phyloP scores from a whole-genome alignment of 2,329 filamentous ascomycete genomes.

The Monosporascus ibericus region DNA sequence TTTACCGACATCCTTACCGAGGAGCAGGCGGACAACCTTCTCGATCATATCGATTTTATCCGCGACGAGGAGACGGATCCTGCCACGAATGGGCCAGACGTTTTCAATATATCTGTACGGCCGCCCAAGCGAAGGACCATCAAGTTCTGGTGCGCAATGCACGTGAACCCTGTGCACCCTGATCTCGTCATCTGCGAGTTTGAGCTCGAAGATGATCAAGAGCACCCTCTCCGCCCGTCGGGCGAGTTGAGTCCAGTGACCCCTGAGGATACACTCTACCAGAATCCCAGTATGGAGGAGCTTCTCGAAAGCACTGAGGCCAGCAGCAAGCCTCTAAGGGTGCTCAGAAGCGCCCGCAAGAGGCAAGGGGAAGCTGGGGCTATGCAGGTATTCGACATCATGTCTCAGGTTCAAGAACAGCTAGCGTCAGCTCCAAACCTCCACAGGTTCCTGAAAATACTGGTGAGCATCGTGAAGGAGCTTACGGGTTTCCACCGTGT shows the following conservation, averaged over 20 bases:
- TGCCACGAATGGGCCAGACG: constrained; percentile 70
- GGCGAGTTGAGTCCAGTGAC: constrained; percentile 54
- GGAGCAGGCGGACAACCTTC: constrained; percentile 75
- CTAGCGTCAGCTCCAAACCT: constrained; percentile 65
- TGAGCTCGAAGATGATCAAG: constrained; percentile 71
- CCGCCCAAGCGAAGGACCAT: constrained; percentile 45
- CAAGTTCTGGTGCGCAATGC: constrained; percentile 85
- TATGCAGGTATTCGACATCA: constrained; percentile 87
- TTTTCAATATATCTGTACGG: constrained; percentile 74
- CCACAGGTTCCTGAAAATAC: constrained; percentile 68
- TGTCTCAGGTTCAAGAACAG: constrained; percentile 88
- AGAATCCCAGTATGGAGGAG: constrained; percentile 68
- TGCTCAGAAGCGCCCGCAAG: constrained; percentile 69
- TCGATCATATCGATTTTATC: constrained; percentile 86
- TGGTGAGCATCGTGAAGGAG: constrained; percentile 83
- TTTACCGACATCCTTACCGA: constrained; percentile 82
- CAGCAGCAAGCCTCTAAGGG: constrained; percentile 68
- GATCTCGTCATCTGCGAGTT: constrained; percentile 82
- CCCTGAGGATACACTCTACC: constrained; percentile 68
- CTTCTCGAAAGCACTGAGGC: constrained; percentile 69
- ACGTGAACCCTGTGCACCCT: constrained; percentile 62
- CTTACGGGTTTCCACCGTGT: constrained; percentile 86
- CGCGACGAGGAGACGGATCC: constrained; percentile 76
- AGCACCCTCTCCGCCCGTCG: constrained; percentile 59
- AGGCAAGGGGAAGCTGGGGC: constrained; percentile 71